Percentiles rank a stretch among this genome's conserved stretches.
phyloP scores from a whole-genome alignment of 345 rosid species.

The Lepidium africanum region DNA sequence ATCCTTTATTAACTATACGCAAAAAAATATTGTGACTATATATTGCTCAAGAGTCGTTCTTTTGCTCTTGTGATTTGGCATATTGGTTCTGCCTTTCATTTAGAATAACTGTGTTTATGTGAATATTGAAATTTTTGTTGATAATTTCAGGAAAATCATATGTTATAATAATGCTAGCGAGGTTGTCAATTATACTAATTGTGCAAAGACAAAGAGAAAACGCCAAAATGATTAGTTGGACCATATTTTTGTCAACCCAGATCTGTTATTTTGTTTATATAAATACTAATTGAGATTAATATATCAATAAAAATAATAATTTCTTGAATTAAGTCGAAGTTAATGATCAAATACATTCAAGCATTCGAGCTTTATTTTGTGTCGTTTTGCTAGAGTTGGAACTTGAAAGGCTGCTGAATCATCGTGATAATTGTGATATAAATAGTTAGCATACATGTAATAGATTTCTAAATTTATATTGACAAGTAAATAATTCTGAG shows the following conservation, averaged over 20 bases:
- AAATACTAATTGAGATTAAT: not conserved
- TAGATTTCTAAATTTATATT: too few species aligned
- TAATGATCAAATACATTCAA: constrained; percentile 1
- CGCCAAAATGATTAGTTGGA: constrained; percentile 29
- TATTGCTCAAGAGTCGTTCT: not conserved
- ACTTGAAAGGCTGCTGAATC: not conserved
- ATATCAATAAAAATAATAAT: not conserved
- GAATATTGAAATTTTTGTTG: not conserved
- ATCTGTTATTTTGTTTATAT: constrained; percentile 2
- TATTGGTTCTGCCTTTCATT: not conserved
- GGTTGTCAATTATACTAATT: constrained; percentile 7
- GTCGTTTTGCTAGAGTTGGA: constrained; percentile 4
- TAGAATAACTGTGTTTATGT: not conserved
- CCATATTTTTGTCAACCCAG: constrained; percentile 24
- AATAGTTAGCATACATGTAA: too few species aligned
- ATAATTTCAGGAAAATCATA: constrained; percentile 8
- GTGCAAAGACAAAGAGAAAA: constrained; percentile 22
- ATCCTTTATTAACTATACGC: not conserved
- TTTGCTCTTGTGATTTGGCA: constrained; percentile 5
- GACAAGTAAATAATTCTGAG: too few species aligned
- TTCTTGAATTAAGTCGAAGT: not conserved
- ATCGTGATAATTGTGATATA: not conserved
- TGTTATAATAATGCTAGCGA: constrained; percentile 11
- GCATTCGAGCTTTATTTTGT: not conserved
- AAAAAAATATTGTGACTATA: too few species aligned